Evolutionary conservation across 805 yeast genomes (phyloP), one percentile per base, ranked within the genome.

Genomic region (Kodamaea kakaduensis): DNA sequence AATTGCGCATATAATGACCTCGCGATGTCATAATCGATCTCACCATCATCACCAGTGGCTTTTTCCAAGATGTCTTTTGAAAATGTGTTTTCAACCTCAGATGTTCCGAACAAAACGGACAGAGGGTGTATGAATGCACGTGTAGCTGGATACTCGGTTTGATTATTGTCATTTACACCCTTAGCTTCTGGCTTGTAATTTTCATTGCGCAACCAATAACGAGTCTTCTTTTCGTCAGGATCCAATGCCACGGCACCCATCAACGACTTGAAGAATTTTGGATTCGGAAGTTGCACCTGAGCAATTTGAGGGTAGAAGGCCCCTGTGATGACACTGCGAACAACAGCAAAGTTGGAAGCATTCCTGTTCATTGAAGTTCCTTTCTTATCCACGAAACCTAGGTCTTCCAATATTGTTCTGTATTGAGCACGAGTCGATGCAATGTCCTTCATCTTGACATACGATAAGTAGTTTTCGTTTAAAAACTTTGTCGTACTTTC

Each of bases 41-140:
- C 42, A 1, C 73, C 74, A 38, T 69, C 69, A 36, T 67, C 72
- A 30, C 59, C 51, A 7, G 58, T 48, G 6, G 32, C 41, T 21
- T 41, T 30, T 18, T 47, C 44, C 7, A 44, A 29, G 15, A 44
- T 32, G n/a, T 43, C 44, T 9, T 25, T 20, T 13, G 38, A 36
- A 13, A 40, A 23, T 9, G 42, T 27, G 20, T 22, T 26, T 17
- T 58, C 58, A 4, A 54, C 46, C 18, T 59, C 64, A 5, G 35
- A 43, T 21, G 44, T 61, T 50, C 75, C 71, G 51, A 88, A 86
- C 32, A 85, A 51, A 2, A 84, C 68, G 0, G 96, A 87, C 0
- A 93, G 78, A 1, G 97, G 97, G 51, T 90, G 97, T 15, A 86
- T 59, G 44, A 86, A 89, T 0, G 89, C 87, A 31, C 96, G 64